Base-by-base conservation (phyloP, 768 basidiomycete species). In the Pluteus cervinus region DNA sequence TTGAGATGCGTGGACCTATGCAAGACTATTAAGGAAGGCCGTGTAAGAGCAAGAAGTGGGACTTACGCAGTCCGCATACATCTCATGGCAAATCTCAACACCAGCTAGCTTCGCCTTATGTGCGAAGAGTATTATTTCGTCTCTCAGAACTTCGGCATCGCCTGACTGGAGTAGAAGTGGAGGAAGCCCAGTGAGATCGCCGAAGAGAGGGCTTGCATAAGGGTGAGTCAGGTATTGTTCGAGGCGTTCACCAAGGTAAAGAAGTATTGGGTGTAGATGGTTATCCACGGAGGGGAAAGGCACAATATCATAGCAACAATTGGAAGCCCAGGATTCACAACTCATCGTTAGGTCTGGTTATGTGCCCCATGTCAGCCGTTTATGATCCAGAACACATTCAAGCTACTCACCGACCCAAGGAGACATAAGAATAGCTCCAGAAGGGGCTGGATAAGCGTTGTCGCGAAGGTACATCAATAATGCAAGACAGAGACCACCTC, bases 261-360 rank as follows among this genome's bases (percentile, higher is more conserved):
- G 82, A n/a, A 79, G 76, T 36, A 99, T 83, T 1, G 94, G 94
- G 54, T 98, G 87, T 52, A 97, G 71, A 56, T 93, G 91, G 51
- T 90, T 87, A 41, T 81, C 81, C 25, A 73, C 66, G 1, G 70
- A 62, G 4, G 87, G 87, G 33, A 70, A 69, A 3, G 86, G 82
- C 1, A 92, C 76, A 30, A 93, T 79, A 56, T 92, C 90, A 56
- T 70, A 92, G n/a, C 70, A 62, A 18, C 84, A 79, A 57, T 97
- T 97, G 39, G 85, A 86, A 21, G 94, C 90, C 90, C 94, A 98
- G n/a, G 91, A 94, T 39, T 92, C 88, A 56, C 92, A 97, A 47
- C 90, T 93, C 79, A 96, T 88, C 0, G 96, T 97, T 44, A 99
- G 62, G 58, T 94, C 90, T 88, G 46, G 14, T n/a, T n/a, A n/a